Evolutionary conservation across 345 rosid species (phyloP), one percentile per base, ranked within the genome.

Genomic region (Nephelium lappaceum): DNA sequence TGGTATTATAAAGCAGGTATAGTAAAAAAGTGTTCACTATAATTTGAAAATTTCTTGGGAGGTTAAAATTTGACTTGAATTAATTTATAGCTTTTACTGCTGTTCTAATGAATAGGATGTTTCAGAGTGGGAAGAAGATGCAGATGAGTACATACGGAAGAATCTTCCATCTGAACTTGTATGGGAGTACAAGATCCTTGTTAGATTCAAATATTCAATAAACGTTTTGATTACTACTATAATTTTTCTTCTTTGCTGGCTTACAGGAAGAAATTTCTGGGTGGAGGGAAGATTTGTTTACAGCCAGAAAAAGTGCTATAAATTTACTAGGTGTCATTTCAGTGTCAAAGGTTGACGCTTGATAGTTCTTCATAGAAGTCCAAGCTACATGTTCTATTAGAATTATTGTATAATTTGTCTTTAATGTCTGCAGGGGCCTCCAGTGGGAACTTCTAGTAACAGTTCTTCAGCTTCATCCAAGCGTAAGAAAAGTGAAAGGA

Each of bases 121-220:
- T 73, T 83, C 85, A 73, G 98, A 94, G 77, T 92, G 97, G 95
- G 95, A 94, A 82, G 97, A 92, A 81, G 98, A 94, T 83, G 86
- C 95, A 71, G 94, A 91, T 80, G 98, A 94, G 87, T 94, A 86
- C 84, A 88, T 92, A 65, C 86, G 92, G 84, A 92, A 92, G 83
- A 92, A 92, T 83, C 90, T 91, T 81, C 95, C 98, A 77, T 91
- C 93, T 81, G 98, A 91, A 81, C 82, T 94, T 84, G 98, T 94
- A 88, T 73, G 91, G 3, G 31, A 73, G 42, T 41, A 21, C 71
- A 74, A 78, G n/a, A 66, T 70, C 43, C 79, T 31, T 55, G 53
- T 77, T 60, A 10, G 14, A 60, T 60, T 21, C 18, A 75, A 27
- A 55, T 55, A 25, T 71, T 72, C 18, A 41, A 62, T 79, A 8